Evolutionary conservation across 2,329 filamentous ascomycete genomes (phyloP).

Genomic region (Sarocladiaceae sp.): DNA sequence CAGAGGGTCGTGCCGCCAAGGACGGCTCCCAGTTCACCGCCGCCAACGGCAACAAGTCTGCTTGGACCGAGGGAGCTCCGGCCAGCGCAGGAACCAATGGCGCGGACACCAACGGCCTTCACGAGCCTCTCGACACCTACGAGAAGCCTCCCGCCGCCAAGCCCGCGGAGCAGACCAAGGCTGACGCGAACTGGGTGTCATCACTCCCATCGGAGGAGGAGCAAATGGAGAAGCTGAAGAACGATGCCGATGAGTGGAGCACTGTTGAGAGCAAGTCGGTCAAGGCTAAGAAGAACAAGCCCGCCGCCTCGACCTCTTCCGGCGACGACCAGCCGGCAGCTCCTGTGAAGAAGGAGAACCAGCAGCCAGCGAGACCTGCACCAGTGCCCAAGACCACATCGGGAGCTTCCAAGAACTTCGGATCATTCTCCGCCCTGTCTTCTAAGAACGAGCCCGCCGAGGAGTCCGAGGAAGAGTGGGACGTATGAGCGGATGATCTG

Average conservation of each 20-base stretch:
- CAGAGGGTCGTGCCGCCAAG: constrained; percentile 76
- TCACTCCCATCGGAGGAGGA: constrained; percentile 55
- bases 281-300: constrained; percentile 32
- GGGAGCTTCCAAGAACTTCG: constrained; percentile 29
- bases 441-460: constrained; percentile 32
- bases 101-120: constrained; percentile 26
- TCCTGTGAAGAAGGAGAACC: constrained; percentile 1
- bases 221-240: constrained; percentile 51
- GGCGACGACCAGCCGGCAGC: constrained; percentile 20
- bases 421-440: constrained; percentile 44
- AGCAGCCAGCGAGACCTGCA: constrained; percentile 24
- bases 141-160: constrained; percentile 32
- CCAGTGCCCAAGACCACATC: constrained; percentile 19
- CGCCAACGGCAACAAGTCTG: constrained; percentile 33
- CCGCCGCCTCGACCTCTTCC: constrained; percentile 23
- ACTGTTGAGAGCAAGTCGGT: constrained; percentile 47
- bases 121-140: constrained; percentile 53
- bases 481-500: constrained; percentile 37
- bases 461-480: constrained; percentile 43
- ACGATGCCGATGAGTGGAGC: constrained; percentile 50
- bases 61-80: constrained; percentile 34
- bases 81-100: constrained; percentile 26
- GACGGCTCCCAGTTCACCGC: constrained; percentile 62
- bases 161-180: constrained; percentile 21
- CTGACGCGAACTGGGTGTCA: constrained; percentile 36